phyloP scores from a whole-genome alignment of 2,329 filamentous ascomycete genomes.

The Cordyceps cicadae region DNA sequence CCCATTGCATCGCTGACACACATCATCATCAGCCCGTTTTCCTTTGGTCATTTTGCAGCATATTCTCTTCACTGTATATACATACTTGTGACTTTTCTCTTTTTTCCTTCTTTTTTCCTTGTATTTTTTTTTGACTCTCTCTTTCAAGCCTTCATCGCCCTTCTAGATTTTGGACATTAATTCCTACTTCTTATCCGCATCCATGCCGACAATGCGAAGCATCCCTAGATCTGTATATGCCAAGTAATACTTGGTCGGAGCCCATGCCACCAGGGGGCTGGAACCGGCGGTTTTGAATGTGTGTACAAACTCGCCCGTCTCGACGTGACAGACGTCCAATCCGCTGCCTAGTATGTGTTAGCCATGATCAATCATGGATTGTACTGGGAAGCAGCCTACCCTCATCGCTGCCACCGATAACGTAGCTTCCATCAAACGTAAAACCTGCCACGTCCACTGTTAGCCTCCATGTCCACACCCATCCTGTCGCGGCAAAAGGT shows the following conservation, averaged over 20 bases:
- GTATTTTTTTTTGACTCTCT: neutral
- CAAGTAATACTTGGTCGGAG: slow-evolving; percentile 64
- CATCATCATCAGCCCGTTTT: neutral
- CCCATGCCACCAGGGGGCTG: slow-evolving; percentile 64
- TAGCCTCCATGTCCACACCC: neutral
- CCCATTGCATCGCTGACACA: neutral
- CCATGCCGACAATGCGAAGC: slow-evolving; percentile 59
- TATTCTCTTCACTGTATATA: neutral
- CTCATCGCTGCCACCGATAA: slow-evolving; percentile 68
- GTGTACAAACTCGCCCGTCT: slow-evolving; percentile 65
- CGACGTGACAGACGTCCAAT: slow-evolving; percentile 62
- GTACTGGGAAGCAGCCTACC: slow-evolving; percentile 31
- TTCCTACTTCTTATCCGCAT: slow-evolving; percentile 32
- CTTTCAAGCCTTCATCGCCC: neutral
- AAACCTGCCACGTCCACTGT: slow-evolving; percentile 44
- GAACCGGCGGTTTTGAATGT: slow-evolving; percentile 60
- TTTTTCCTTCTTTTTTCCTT: neutral
- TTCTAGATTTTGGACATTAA: neutral
- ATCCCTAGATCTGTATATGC: slow-evolving; percentile 64
- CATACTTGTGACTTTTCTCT: neutral
- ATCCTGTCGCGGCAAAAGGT: neutral
- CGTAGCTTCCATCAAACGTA: slow-evolving; percentile 67
- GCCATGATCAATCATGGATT: neutral
- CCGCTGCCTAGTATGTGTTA: slow-evolving; percentile 41
- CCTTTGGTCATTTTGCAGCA: neutral